Evolutionary conservation across 2,329 filamentous ascomycete genomes (phyloP).

Genomic region (Microcyclospora pomicola): DNA sequence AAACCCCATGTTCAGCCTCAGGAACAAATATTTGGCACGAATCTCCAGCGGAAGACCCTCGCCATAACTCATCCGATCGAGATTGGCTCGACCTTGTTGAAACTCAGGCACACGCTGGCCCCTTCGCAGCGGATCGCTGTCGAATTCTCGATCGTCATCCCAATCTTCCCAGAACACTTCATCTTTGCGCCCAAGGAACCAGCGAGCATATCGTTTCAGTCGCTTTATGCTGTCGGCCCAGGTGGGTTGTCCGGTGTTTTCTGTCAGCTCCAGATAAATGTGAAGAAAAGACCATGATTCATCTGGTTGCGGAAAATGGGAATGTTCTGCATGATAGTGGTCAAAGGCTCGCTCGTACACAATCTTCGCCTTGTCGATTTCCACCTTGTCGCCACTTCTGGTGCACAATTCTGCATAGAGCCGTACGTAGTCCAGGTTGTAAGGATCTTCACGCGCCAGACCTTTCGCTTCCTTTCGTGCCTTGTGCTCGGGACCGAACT

Average conservation of each 20-base stretch:
- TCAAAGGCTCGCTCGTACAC: slow-evolving; percentile 40
- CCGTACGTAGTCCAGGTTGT: slow-evolving; percentile 41
- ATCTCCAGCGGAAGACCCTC: slow-evolving; percentile 65
- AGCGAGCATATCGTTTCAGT: slow-evolving; percentile 61
- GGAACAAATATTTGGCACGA: slow-evolving; percentile 69
- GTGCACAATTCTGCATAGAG: slow-evolving; percentile 42
- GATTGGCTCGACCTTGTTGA: slow-evolving; percentile 29
- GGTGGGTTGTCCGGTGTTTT: slow-evolving; percentile 45
- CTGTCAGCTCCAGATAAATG: slow-evolving; percentile 71
- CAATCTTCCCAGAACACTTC: slow-evolving; percentile 65
- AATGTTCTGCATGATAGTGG: slow-evolving; percentile 26
- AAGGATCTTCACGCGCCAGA: slow-evolving; percentile 39
- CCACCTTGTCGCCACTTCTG: slow-evolving; percentile 10
- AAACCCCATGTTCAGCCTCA: slow-evolving; percentile 58
- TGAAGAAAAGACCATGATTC: slow-evolving; percentile 69
- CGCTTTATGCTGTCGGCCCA: slow-evolving; percentile 48
- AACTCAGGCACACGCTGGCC: slow-evolving; percentile 45
- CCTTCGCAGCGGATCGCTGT: slow-evolving; percentile 58
- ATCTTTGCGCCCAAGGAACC: slow-evolving; percentile 61
- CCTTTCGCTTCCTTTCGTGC: slow-evolving; percentile 40
- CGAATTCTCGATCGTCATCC: slow-evolving; percentile 77
- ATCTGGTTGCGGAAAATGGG: slow-evolving; percentile 25
- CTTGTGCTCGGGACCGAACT: slow-evolving; percentile 32
- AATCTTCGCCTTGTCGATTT: slow-evolving; percentile 15
- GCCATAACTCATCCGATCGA: slow-evolving; percentile 51